Base-by-base conservation (phyloP, 78 protist genomes). In the Dictyostelium firmibasis region DNA sequence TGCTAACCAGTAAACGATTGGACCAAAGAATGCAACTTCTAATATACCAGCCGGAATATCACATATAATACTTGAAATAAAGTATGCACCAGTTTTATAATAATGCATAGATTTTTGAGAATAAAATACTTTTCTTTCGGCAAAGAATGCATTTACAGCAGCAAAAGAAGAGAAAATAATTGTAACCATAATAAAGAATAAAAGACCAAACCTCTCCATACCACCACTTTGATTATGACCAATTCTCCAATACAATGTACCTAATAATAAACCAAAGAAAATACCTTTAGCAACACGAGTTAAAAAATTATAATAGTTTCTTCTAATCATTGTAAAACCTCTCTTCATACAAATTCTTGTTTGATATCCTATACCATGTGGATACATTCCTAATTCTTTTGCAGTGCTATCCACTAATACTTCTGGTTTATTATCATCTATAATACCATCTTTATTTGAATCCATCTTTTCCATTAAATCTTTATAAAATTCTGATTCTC, bases 1-100 rank as follows among this genome's bases (percentile, higher is more conserved):
- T 11, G 85, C 62, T 75, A 92, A 29, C 96, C 96, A 92, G 64
- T 92, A 92, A 8, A 85, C 70, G 7, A 92, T 85, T 7, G 92
- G 67, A 50, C 92, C 85, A 74, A 92, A 92, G 67, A 92, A 38
- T 6, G 44, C 50, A 27, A 79, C 79, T 81, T 92, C 96, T 10
- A 84, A 13, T 3, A 92, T 4, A 41, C 86, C 86, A 14, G 86
- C 91, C 43, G 96, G 96, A 3, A 85, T 35, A 77, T 83, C 89
- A 81, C 74, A 53, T 1, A 62, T 27, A 13, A 77, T 38, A 57
- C 83, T 92, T 6, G 96, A 43, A 60, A 78, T 41, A 25, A 81
- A 92, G 50, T 85, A 92, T 27, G 96, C 85, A 83, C 60, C 27
- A 25, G 92, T 81, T 47, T 62, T 47, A 72, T 92, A 92, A 47